Conservation (phyloP, 2,329 filamentous ascomycete genomes). For the Elsinoe fawcettii region DNA sequence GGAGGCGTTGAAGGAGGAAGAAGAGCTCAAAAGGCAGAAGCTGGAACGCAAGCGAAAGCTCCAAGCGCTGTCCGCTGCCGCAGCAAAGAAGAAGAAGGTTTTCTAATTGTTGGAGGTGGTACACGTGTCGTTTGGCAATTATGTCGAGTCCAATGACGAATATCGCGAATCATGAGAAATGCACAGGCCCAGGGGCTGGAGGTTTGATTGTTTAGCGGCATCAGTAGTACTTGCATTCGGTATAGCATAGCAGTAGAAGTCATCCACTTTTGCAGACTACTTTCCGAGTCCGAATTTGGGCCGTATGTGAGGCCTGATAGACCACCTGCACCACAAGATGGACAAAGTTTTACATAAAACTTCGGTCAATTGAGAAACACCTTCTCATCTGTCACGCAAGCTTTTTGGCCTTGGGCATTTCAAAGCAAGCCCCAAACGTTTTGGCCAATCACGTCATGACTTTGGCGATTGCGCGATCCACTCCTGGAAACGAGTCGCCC, state of each 20-base stretch:
- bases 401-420: conserved; percentile 5
- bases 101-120: conserved; percentile 9
- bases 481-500: background rate
- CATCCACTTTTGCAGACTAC: background rate
- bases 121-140: background rate
- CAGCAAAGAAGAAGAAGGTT: conserved; percentile 27
- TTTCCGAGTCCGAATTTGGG: no score
- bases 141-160: background rate
- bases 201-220: conserved; percentile 6
- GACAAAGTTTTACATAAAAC: background rate
- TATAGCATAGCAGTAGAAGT: background rate
- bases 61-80: conserved; percentile 28
- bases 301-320: no score
- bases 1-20: conserved; percentile 56
- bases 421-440: conserved; percentile 1
- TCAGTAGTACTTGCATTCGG: background rate
- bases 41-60: conserved; percentile 42
- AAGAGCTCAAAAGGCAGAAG: conserved; percentile 54
- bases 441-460: conserved; percentile 7
- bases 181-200: background rate
- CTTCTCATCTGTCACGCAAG: background rate
- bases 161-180: background rate
- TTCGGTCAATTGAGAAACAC: background rate
- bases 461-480: conserved; percentile 10
- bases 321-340: no score